Conservation (phyloP, 352 stramenopile genomes). For the Phytophthora parvispora region DNA sequence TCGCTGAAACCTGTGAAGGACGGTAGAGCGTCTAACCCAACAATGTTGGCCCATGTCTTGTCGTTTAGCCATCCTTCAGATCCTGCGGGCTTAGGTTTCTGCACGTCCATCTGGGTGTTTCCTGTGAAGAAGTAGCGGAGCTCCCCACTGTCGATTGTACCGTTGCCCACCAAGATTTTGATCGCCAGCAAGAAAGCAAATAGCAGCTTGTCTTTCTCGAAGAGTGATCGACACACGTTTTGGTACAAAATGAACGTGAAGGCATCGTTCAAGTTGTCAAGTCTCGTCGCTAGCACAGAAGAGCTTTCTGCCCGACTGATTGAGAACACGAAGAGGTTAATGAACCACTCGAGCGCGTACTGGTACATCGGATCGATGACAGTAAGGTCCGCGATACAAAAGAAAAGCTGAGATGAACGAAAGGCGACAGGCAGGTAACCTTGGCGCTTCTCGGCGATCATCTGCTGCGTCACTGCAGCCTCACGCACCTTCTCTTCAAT, state of each 20-base stretch:
- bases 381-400: slow-evolving; percentile 94
- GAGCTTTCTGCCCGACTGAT: slow-evolving; percentile 90
- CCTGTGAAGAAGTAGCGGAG: slow-evolving; percentile 95
- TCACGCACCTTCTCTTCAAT: slow-evolving; percentile 97
- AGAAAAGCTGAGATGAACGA: slow-evolving; percentile 94
- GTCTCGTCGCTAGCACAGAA: slow-evolving; percentile 77
- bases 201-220: slow-evolving; percentile 97
- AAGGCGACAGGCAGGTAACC: slow-evolving; percentile 95
- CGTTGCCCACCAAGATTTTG: slow-evolving; percentile 92
- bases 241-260: slow-evolving; percentile 96
- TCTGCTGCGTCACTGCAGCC: slow-evolving; percentile 92
- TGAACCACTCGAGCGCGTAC: slow-evolving; percentile 98
- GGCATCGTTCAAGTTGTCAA: slow-evolving; percentile 94
- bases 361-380: slow-evolving; percentile 98
- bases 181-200: slow-evolving; percentile 96
- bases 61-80: slow-evolving; percentile 85
- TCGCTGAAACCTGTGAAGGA: slow-evolving; percentile 65
- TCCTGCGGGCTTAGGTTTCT: slow-evolving; percentile 72
- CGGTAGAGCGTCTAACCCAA: slow-evolving; percentile 76
- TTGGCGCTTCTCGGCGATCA: slow-evolving; percentile 94
- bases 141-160: slow-evolving; percentile 80
- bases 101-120: slow-evolving; percentile 92
- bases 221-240: slow-evolving; percentile 97
- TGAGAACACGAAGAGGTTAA: slow-evolving; percentile 94
- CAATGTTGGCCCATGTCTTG: slow-evolving; percentile 92